A percentile compares a stretch with the other conserved stretches of the same genome.
These are phyloP conservation scores for Suhomyces wounanorum DNA, from an alignment of 1,139 yeast genomes.

Conservation along the genomic window DNA sequence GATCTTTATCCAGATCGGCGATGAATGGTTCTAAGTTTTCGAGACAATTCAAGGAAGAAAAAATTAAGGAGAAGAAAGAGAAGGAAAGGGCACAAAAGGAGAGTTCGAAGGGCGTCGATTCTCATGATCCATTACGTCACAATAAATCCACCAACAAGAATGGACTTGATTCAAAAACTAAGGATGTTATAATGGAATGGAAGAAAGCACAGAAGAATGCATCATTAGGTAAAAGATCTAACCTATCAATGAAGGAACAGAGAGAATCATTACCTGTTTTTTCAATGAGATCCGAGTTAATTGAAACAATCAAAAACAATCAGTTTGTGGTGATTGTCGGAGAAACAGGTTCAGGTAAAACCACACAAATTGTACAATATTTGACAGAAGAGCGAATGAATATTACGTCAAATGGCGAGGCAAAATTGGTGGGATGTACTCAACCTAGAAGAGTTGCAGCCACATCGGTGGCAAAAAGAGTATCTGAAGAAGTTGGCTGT, in stretches of 20 bases:
- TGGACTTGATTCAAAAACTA: constrained; percentile 10
- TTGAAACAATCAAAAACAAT: constrained; percentile 53
- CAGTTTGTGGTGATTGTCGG: constrained; percentile 51
- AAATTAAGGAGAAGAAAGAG: constrained; percentile 51
- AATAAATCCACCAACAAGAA: constrained; percentile 11
- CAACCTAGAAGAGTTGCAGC: constrained; percentile 81
- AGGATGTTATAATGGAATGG: constrained; percentile 48
- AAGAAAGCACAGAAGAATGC: constrained; percentile 46
- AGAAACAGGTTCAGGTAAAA: constrained; percentile 44
- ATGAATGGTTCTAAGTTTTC: constrained; percentile 73
- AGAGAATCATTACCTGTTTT: constrained; percentile 74
- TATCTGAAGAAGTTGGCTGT: constrained; percentile 65
- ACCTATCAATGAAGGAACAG: constrained; percentile 61
- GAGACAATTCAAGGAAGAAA: constrained; percentile 62
- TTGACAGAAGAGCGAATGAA: constrained; percentile 42
- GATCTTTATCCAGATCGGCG: constrained; percentile 77
- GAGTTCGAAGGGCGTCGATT: constrained; percentile 22
- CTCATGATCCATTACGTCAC: constrained; percentile 45
- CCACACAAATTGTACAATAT: constrained; percentile 37
- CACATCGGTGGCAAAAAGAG: constrained; percentile 66
- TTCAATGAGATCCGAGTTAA: constrained; percentile 56
- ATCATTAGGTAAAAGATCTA: constrained; percentile 57
- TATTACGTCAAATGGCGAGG: constrained; percentile 19
- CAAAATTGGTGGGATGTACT: constrained; percentile 64
- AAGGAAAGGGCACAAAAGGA: constrained; percentile 37